phyloP scores from a whole-genome alignment of 1,284 basidiomycete genomes.

The Ganoderma sinense region DNA sequence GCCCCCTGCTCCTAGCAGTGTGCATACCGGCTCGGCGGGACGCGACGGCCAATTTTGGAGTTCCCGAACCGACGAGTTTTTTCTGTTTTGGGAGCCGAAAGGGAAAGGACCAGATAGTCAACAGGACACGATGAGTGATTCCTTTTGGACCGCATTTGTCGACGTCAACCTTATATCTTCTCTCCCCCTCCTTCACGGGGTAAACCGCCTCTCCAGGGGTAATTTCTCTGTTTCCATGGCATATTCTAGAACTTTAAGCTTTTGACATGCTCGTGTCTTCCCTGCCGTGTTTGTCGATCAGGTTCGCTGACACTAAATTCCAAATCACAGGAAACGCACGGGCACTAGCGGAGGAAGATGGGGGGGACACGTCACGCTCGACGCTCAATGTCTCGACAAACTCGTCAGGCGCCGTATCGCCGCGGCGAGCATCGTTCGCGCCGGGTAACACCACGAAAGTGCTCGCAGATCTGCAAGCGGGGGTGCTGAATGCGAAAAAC shows the following conservation, averaged over 20 bases:
- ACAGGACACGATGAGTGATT: neutral
- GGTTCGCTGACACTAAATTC: neutral
- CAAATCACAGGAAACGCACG: conserved; percentile 73
- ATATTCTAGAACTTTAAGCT: neutral
- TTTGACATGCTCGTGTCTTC: conserved; percentile 18
- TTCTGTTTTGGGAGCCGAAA: neutral
- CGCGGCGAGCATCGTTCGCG: conserved; percentile 66
- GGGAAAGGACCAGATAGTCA: neutral
- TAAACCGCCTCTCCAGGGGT: neutral
- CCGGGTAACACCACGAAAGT: conserved; percentile 84
- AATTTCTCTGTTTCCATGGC: neutral
- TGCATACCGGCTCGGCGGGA: neutral
- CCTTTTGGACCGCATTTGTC: neutral
- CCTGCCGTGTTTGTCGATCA: conserved; percentile 17
- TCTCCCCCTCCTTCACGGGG: neutral
- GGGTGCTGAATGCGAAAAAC: conserved; percentile 79
- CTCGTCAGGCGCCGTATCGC: conserved; percentile 37
- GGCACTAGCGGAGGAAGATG: conserved; percentile 76
- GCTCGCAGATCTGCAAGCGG: conserved; percentile 82
- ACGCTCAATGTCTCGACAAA: conserved; percentile 31
- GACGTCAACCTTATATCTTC: neutral
- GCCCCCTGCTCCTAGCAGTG: neutral
- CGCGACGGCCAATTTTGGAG: neutral
- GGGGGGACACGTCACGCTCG: conserved; percentile 28
- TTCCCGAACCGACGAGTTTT: neutral